These are phyloP conservation scores for Candida pseudofarinosa DNA, from an alignment of 805 yeast genomes.

Conservation along the genomic window DNA sequence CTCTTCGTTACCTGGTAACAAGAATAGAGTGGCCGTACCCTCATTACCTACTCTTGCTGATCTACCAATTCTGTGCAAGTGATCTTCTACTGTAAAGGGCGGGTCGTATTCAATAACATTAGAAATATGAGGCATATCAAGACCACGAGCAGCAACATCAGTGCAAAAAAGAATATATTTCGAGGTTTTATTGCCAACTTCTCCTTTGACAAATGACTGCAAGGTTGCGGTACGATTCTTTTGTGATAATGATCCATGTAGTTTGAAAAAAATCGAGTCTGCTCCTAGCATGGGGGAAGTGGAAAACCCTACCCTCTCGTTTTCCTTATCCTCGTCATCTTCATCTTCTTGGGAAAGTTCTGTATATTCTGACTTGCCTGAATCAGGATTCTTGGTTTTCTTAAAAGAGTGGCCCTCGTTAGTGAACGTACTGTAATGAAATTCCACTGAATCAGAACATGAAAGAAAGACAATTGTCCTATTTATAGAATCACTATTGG, in stretches of 20 bases:
- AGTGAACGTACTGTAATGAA: constrained; percentile 75
- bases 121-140: constrained; percentile 84
- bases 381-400: constrained; percentile 26
- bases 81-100: constrained; percentile 91
- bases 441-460: constrained; percentile 95
- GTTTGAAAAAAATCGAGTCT: constrained; percentile 49
- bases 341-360: constrained; percentile 16
- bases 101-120: constrained; percentile 92
- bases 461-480: constrained; percentile 84
- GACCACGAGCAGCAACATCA: constrained; percentile 96
- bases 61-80: constrained; percentile 93
- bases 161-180: constrained; percentile 72
- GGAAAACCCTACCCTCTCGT: constrained; percentile 32
- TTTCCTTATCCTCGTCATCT: constrained; percentile 20
- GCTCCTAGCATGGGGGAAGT: constrained; percentile 52
- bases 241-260: constrained; percentile 91
- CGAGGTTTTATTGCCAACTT: constrained; percentile 2
- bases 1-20: constrained; percentile 89
- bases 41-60: constrained; percentile 94
- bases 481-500: constrained; percentile 13
- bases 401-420: constrained; percentile 47
- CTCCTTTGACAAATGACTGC: constrained; percentile 47
- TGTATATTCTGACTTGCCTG: constrained; percentile 15
- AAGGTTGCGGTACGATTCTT: constrained; percentile 77
- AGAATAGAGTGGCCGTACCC: constrained; percentile 75